Evolutionary conservation across 768 basidiomycete genomes (phyloP).

Genomic region (Agaricus blazei): DNA sequence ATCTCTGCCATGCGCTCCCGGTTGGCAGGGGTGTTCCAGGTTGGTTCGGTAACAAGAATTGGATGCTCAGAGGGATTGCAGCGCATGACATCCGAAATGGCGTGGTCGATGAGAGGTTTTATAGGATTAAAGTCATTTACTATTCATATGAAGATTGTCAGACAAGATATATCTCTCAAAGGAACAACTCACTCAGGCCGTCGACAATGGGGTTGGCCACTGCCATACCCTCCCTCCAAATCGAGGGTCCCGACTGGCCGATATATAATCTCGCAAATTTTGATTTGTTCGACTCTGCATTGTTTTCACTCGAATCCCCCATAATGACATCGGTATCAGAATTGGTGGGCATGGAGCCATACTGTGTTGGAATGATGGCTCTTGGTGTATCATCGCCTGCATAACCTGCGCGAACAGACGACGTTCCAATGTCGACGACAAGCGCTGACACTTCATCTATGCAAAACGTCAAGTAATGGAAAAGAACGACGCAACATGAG

Average conservation of each 20-base stretch:
- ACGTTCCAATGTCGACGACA: constrained; percentile 91
- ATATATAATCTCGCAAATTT: constrained; percentile 64
- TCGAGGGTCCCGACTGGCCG: constrained; percentile 82
- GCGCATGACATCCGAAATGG: constrained; percentile 70
- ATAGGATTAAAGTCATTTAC: constrained; percentile 77
- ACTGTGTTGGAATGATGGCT: constrained; percentile 84
- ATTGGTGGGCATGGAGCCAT: constrained; percentile 61
- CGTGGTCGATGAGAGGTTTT: constrained; percentile 66
- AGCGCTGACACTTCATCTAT: constrained; percentile 96
- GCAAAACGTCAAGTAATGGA: constrained; percentile 1
- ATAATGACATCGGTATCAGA: constrained; percentile 50
- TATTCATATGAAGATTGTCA: constrained; percentile 19
- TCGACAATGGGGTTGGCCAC: constrained; percentile 79
- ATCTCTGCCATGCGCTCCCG: constrained; percentile 94
- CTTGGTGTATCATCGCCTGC: constrained; percentile 97
- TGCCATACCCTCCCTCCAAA: constrained; percentile 91
- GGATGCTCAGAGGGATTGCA: constrained; percentile 83
- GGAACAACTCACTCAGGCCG: constrained; percentile 63
- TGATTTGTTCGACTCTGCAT: constrained; percentile 25
- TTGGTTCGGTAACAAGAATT: constrained; percentile 87
- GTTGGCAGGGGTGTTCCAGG: constrained; percentile 94
- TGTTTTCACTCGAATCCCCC: constrained; percentile 39
- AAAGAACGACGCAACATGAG: neutral
- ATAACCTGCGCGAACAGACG: constrained; percentile 89
- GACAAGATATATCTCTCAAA: neutral